Conservation (phyloP, 169 alveolate species). For the Plasmodium relictum region DNA sequence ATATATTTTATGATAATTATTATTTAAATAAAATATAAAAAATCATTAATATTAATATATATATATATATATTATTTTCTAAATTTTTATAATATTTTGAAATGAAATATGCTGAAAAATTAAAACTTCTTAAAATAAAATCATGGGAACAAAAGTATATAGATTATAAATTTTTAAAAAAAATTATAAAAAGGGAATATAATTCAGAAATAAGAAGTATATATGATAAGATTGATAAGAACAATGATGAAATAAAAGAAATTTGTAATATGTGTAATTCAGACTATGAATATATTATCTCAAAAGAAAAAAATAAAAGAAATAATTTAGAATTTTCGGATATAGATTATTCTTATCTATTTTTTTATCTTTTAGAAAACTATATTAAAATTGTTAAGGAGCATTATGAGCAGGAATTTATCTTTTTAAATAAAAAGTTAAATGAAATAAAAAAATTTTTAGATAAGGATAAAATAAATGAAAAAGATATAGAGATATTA, state of each 20-base stretch:
- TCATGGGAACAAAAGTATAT: conserved; percentile 79
- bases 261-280: conserved; percentile 44
- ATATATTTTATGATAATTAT: too few relatives aligned
- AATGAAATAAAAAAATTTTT: conserved; percentile 76
- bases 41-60: background rate
- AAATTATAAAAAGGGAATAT: conserved; percentile 32
- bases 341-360: conserved; percentile 78
- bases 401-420: conserved; percentile 82
- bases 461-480: conserved; percentile 78
- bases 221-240: conserved; percentile 40
- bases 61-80: background rate
- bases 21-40: too few relatives aligned
- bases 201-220: conserved; percentile 44
- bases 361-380: conserved; percentile 76
- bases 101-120: conserved; percentile 80
- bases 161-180: conserved; percentile 59
- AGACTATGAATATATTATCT: conserved; percentile 3
- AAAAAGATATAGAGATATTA: conserved; percentile 76
- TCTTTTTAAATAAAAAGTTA: conserved; percentile 77
- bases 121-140: conserved; percentile 73
- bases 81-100: background rate
- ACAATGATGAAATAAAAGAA: conserved; percentile 36
- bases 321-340: conserved; percentile 49
- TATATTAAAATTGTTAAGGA: conserved; percentile 79
- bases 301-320: conserved; percentile 37